Base-by-base conservation (phyloP, 345 rosid species). In the Microthlaspi erraticum region DNA sequence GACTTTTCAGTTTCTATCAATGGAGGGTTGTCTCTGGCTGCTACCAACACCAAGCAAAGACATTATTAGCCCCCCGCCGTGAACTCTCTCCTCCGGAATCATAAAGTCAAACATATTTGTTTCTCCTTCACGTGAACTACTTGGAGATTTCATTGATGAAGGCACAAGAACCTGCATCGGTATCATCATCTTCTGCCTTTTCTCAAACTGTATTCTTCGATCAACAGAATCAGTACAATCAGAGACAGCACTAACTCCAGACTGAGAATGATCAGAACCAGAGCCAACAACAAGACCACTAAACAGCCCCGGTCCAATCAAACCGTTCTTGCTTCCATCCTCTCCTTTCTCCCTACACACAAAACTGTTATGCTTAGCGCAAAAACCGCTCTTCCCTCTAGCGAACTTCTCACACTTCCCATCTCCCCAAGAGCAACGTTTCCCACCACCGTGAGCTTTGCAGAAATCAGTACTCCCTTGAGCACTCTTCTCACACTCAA, bases 361-460 rank as follows among this genome's bases (percentile, higher is more conserved):
- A 18, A 73, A 3, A 80, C 88, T 91, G 73, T 85, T 74, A 75
- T 93, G 98, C 7, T 92, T 89, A 29, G 97, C 96, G 8, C 98
- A 93, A 6, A 91, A 81, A 51, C 98, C 96, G 45, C 90, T 93
- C 82, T 73, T 91, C 8, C 97, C 98, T 82, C 98, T 78, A 2
- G 98, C 96, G 17, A 88, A 93, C 64, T 90, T 90, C 87, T 91
- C 97, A 1, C 98, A 93, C 68, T 80, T 84, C 12, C 77, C 84
- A 23, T 81, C 93, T 55, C 82, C 85, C 96, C 93, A 92, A 1
- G 73, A 70, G 74, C 98, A 92, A 61, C 96, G 76, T 77, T 90
- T 90, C 32, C 97, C 98, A 58, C 97, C 98, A 13, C 98, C 98
- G 17, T 92, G 94, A n/a, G 98, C 96, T 81, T 92, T 92, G 80